Evolutionary conservation across 106 monocot genomes (phyloP), one percentile per base, ranked within the genome.

Genomic region (Alisma plantagoaquatica): DNA sequence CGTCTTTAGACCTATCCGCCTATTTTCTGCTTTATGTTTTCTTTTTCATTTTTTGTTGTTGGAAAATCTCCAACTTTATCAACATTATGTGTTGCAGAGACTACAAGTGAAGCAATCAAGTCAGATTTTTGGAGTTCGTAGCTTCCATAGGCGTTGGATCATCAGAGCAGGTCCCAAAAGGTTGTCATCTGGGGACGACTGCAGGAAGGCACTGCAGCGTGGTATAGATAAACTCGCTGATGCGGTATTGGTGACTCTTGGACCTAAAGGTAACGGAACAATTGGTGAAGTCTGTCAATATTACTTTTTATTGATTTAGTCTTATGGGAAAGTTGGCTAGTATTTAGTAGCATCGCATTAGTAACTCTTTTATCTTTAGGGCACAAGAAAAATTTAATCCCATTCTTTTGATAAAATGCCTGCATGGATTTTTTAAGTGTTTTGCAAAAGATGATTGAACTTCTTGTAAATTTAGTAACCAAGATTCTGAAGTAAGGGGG

Each of bases 211-310:
- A 10, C 51, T 96, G 54, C 64, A 63, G 10, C 51, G 67, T 2
- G 96, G 96, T 44, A 81, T 96, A 3, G 69, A 96, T 72, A 96
- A 96, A 71, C 84, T 96, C 25, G 96, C 89, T 5, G 84, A 96
- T 57, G 84, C 84, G 7, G 84, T 96, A 15, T 77, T 78, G 0
- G 81, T 84, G 26, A 96, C 96, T n/a, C 56, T 96, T 20, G 96
- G 96, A 12, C 89, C 96, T n/a, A 96, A 76, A 84, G 96, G 96
- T 85, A 27, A 11, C 5, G 6, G 2, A 9, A 58, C 32, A 52
- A 9, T 62, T 12, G 7, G 15, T 47, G 46, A 47, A n/a, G 7
- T 10, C 12, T 47, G n/a, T 8, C 47, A 9, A 3, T 26, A 51
- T 4, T 33, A 7, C 23, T 29, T 23, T 49, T n/a, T 46, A n/a